Evolutionary conservation across 2,329 filamentous ascomycete genomes (phyloP).

Genomic region (Aureobasidium sp.): DNA sequence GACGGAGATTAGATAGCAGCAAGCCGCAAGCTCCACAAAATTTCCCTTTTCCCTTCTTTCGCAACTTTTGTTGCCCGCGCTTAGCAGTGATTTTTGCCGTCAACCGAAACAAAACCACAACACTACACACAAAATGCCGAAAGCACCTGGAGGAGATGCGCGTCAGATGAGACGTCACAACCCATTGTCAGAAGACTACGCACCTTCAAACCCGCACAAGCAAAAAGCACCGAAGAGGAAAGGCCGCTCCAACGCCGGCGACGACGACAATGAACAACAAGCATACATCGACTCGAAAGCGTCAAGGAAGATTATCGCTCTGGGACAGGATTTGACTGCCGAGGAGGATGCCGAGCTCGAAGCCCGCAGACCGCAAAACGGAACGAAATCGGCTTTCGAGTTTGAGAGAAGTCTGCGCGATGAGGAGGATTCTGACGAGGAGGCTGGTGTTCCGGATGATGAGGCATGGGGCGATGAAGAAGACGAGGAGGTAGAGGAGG

Average conservation of each 20-base stretch:
- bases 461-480: slow-evolving; percentile 73
- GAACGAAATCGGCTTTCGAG: slow-evolving; percentile 60
- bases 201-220: slow-evolving; percentile 62
- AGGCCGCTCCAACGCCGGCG: slow-evolving; percentile 48
- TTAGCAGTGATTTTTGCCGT: background rate
- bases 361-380: slow-evolving; percentile 34
- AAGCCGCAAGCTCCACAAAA: slow-evolving; percentile 6
- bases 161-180: slow-evolving; percentile 69
- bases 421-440: slow-evolving; percentile 33
- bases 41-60: slow-evolving; percentile 6
- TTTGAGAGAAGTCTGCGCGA: slow-evolving; percentile 64
- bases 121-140: slow-evolving; percentile 59
- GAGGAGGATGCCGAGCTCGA: slow-evolving; percentile 60
- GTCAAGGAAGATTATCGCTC: slow-evolving; percentile 79
- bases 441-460: slow-evolving; percentile 40
- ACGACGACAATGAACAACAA: slow-evolving; percentile 45
- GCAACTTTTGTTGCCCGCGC: background rate
- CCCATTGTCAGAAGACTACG: slow-evolving; percentile 84
- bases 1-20: background rate
- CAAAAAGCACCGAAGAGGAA: slow-evolving; percentile 59
- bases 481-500: slow-evolving; percentile 54
- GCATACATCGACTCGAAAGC: slow-evolving; percentile 77
- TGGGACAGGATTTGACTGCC: slow-evolving; percentile 80
- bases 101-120: background rate
- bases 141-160: slow-evolving; percentile 52